Evolutionary conservation across 805 yeast species (phyloP).

Genomic region (Yamadazyma akitaensis): DNA sequence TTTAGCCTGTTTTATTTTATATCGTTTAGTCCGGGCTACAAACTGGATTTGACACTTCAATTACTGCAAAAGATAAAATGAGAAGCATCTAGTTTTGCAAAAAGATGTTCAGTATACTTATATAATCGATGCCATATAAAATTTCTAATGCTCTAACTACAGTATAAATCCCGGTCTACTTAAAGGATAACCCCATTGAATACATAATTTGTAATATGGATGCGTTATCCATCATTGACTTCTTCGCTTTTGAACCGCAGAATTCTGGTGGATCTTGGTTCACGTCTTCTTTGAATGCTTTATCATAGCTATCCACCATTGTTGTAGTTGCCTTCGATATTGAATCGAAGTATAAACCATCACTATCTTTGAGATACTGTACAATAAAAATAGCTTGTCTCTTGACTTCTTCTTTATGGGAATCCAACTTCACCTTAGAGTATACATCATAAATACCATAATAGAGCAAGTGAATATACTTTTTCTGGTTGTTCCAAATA

Average conservation of each 20-base stretch:
- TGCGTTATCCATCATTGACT: slow-evolving; percentile 17
- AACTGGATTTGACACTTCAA: no score
- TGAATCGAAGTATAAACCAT: slow-evolving; percentile 13
- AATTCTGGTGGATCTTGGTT: background rate
- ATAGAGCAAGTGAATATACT: slow-evolving; percentile 22
- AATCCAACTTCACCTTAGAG: background rate
- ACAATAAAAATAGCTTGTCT: slow-evolving; percentile 16
- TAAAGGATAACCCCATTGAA: slow-evolving; percentile 5
- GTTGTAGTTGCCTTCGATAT: slow-evolving; percentile 3
- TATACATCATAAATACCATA: slow-evolving; percentile 21
- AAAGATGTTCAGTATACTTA: no score
- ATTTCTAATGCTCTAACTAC: background rate
- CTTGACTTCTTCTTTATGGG: slow-evolving; percentile 11
- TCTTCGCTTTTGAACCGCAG: slow-evolving; percentile 9
- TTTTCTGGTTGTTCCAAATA: slow-evolving; percentile 23
- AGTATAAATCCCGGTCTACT: background rate
- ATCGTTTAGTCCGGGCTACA: no score
- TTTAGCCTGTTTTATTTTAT: background rate
- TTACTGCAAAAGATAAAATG: no score
- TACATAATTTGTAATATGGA: slow-evolving; percentile 17
- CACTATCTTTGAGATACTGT: slow-evolving; percentile 15
- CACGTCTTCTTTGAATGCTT: slow-evolving; percentile 4
- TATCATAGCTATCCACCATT: slow-evolving; percentile 9
- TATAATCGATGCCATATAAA: no score
- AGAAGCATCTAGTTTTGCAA: no score